These are phyloP conservation scores for Aspergillus persii DNA, from an alignment of 2,329 filamentous ascomycete species.

Conservation along the genomic window DNA sequence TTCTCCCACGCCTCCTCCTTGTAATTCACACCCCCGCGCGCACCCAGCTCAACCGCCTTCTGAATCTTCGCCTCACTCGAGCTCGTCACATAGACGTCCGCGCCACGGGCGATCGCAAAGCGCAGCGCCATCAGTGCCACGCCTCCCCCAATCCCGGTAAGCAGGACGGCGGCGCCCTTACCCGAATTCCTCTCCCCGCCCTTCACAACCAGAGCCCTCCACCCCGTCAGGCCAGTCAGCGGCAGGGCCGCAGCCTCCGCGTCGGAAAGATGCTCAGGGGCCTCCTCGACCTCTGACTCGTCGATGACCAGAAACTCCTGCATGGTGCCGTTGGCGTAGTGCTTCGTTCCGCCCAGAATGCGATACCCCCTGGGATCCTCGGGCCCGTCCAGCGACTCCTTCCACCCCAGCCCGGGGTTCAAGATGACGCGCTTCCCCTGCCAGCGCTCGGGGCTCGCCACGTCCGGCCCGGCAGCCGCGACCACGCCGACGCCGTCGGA, in stretches of 20 bases:
- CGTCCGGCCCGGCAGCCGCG: conserved; percentile 57
- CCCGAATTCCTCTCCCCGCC: conserved; percentile 55
- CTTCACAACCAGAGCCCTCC: conserved; percentile 82
- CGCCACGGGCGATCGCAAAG: conserved; percentile 72
- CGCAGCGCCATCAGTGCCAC: conserved; percentile 80
- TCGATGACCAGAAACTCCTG: conserved; percentile 71
- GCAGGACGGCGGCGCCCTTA: conserved; percentile 68
- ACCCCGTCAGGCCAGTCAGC: conserved; percentile 81
- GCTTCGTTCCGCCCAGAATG: conserved; percentile 57
- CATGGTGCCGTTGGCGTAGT: conserved; percentile 66
- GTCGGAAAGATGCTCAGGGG: conserved; percentile 68
- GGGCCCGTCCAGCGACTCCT: conserved; percentile 66
- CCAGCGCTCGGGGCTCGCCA: conserved; percentile 53
- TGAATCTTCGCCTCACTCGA: conserved; percentile 72
- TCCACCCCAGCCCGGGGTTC: conserved; percentile 77
- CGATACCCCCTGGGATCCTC: conserved; percentile 54
- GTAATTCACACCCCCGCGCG: conserved; percentile 78
- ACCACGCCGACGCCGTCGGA: conserved; percentile 81
- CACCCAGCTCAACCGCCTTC: conserved; percentile 68
- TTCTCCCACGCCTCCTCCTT: conserved; percentile 78
- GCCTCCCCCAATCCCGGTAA: conserved; percentile 91
- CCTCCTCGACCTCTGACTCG: conserved; percentile 70
- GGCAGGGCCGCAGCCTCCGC: conserved; percentile 81
- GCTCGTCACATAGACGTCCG: conserved; percentile 78
- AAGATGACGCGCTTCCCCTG: conserved; percentile 70